Percentiles rank a stretch among this genome's conserved stretches.
Conservation (phyloP, 1,284 basidiomycete genomes). For the Apiotrichum domesticum region DNA sequence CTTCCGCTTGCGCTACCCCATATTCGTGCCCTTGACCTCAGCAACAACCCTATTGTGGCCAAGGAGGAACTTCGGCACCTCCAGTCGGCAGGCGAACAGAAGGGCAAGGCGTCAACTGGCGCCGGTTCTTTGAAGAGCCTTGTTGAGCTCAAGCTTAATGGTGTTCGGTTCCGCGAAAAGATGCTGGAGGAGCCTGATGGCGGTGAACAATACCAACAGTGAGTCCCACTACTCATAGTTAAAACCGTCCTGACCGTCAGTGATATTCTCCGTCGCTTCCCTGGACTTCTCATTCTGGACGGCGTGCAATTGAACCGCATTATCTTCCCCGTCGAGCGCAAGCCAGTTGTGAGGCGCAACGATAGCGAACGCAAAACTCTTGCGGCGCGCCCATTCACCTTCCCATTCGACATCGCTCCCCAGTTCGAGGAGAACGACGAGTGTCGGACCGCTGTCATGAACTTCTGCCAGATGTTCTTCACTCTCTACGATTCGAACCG, state of each 20-base stretch:
- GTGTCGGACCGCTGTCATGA: constrained; percentile 44
- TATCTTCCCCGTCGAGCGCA: constrained; percentile 38
- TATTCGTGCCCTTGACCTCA: constrained; percentile 43
- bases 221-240: constrained; percentile 2
- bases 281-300: constrained; percentile 43
- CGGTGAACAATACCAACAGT: constrained; percentile 39
- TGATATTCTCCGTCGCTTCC: constrained; percentile 43
- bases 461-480: constrained; percentile 60
- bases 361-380: constrained; percentile 28
- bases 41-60: constrained; percentile 34
- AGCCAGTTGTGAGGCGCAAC: constrained; percentile 31
- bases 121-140: constrained; percentile 36
- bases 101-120: constrained; percentile 35
- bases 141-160: constrained; percentile 40
- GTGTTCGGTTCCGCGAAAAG: constrained; percentile 32
- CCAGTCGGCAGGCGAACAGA: constrained; percentile 32
- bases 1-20: constrained; percentile 36
- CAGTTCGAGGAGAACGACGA: constrained; percentile 32
- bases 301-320: constrained; percentile 51
- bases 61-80: constrained; percentile 32
- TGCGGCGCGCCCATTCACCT: constrained; percentile 31
- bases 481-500: constrained; percentile 74
- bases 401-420: constrained; percentile 35
- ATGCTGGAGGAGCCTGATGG: constrained; percentile 26
- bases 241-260: constrained; percentile 14